Conservation (phyloP, 2,329 filamentous ascomycete species). For the Trichoderma hamatum region DNA sequence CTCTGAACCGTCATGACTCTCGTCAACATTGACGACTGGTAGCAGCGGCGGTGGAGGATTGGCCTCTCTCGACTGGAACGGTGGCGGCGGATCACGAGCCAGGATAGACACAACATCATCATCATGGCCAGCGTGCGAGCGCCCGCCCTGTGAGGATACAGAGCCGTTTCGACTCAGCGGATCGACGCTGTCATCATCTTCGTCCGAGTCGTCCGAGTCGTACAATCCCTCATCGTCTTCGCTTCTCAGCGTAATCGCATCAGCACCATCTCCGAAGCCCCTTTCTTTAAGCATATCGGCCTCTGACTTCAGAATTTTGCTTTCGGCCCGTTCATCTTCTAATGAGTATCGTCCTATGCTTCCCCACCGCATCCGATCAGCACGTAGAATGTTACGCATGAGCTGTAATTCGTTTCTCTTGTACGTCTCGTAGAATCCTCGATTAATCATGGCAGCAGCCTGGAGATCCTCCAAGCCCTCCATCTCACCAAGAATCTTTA, state of each 20-base stretch:
- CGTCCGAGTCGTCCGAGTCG: slow-evolving; percentile 34
- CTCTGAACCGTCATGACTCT: slow-evolving; percentile 4
- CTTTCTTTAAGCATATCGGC: slow-evolving; percentile 38
- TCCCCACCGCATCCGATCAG: slow-evolving; percentile 33
- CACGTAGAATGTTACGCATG: slow-evolving; percentile 42
- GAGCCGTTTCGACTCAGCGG: slow-evolving; percentile 13
- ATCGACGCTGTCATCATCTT: slow-evolving; percentile 29
- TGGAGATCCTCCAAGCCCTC: slow-evolving; percentile 48
- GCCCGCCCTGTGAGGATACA: slow-evolving; percentile 1
- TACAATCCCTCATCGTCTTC: slow-evolving; percentile 36
- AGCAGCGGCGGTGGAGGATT: slow-evolving; percentile 25
- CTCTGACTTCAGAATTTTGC: slow-evolving; percentile 41
- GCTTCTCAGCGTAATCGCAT: slow-evolving; percentile 38
- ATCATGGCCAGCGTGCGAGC: background rate
- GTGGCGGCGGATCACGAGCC: slow-evolving; percentile 24
- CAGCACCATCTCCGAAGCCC: slow-evolving; percentile 34
- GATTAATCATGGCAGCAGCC: slow-evolving; percentile 47
- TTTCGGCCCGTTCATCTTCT: slow-evolving; percentile 37
- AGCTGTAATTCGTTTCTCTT: slow-evolving; percentile 49
- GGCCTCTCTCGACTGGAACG: slow-evolving; percentile 17
- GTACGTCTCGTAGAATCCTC: slow-evolving; percentile 49
- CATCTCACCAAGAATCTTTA: slow-evolving; percentile 47
- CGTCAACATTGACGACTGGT: background rate
- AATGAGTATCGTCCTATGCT: slow-evolving; percentile 31
- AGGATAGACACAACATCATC: slow-evolving; percentile 19